phyloP scores from a whole-genome alignment of 148 eudicot species.

The Fagopyrum esculentum region DNA sequence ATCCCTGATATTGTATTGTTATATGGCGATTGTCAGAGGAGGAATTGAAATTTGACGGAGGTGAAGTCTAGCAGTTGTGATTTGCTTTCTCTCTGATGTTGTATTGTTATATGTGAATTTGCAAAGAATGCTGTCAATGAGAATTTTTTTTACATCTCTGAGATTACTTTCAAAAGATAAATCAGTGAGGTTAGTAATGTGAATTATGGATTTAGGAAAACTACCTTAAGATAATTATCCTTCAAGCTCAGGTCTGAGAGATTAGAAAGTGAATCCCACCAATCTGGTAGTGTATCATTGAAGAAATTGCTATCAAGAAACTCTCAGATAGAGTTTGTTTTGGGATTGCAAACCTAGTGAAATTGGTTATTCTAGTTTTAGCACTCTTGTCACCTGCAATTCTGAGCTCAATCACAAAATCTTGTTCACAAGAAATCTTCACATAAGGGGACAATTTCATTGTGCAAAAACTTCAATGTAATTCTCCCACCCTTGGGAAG shows the following conservation, averaged over 20 bases:
- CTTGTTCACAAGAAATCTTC: conserved; percentile 34
- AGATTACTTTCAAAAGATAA: conserved; percentile 2
- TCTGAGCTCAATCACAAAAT: conserved; percentile 43
- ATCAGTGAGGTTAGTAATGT: conserved; percentile 36
- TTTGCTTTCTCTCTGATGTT: no score
- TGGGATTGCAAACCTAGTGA: conserved; percentile 41
- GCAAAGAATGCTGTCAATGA: no score
- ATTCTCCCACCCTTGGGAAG: conserved; percentile 36
- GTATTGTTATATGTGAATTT: no score
- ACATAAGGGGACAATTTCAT: conserved; percentile 26
- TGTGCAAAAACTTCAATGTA: conserved; percentile 37
- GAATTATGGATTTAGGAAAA: conserved; percentile 39
- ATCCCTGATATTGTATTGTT: no score
- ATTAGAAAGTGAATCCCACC: conserved; percentile 46
- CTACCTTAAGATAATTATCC: conserved; percentile 47
- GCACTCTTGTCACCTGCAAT: conserved; percentile 44
- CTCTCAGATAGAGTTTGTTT: conserved; percentile 41
- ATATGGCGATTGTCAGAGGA: no score
- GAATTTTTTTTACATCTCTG: no score
- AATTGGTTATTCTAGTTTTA: conserved; percentile 26
- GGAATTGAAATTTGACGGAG: no score
- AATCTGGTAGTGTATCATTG: conserved; percentile 48
- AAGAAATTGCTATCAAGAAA: conserved; percentile 60
- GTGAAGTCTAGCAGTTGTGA: no score
- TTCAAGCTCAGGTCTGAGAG: conserved; percentile 56